These are phyloP conservation scores for Fusarium buxicola DNA, from an alignment of 2,329 filamentous ascomycete genomes.

Conservation along the genomic window DNA sequence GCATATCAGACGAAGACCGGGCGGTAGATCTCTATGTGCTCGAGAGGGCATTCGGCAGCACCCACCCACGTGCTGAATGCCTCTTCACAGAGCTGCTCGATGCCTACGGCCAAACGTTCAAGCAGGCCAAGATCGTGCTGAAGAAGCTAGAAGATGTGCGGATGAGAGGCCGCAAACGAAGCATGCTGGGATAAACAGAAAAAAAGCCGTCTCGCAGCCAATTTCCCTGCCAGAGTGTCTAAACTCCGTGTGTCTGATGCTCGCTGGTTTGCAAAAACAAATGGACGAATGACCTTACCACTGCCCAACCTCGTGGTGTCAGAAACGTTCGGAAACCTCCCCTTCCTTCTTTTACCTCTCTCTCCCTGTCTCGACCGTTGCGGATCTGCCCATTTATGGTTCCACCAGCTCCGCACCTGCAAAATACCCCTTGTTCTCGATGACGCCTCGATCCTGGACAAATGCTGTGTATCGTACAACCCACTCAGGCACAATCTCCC, in stretches of 20 bases:
- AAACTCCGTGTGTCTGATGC: constrained; percentile 50
- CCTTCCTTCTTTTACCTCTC: background rate
- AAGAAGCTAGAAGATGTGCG: constrained; percentile 91
- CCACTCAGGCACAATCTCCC: constrained; percentile 89
- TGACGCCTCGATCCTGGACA: constrained; percentile 90
- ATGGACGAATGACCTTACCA: constrained; percentile 35
- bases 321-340: constrained; percentile 23
- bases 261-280: constrained; percentile 49
- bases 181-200: constrained; percentile 82
- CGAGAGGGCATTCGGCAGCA: constrained; percentile 93
- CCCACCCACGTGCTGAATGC: constrained; percentile 85
- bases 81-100: constrained; percentile 80
- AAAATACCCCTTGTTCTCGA: constrained; percentile 99
- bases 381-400: constrained; percentile 31
- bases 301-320: constrained; percentile 27
- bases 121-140: constrained; percentile 79
- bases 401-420: constrained; percentile 79
- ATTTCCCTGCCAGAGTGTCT: constrained; percentile 43
- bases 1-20: constrained; percentile 86
- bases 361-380: constrained; percentile 4
- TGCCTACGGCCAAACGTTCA: constrained; percentile 80
- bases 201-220: constrained; percentile 42
- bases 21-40: constrained; percentile 97
- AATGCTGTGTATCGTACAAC: constrained; percentile 98
- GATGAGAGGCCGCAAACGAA: constrained; percentile 93